Percentiles rank a stretch among this genome's conserved stretches.
Conservation (phyloP, 805 yeast species). For the Kregervanrija pseudodelftensis region DNA sequence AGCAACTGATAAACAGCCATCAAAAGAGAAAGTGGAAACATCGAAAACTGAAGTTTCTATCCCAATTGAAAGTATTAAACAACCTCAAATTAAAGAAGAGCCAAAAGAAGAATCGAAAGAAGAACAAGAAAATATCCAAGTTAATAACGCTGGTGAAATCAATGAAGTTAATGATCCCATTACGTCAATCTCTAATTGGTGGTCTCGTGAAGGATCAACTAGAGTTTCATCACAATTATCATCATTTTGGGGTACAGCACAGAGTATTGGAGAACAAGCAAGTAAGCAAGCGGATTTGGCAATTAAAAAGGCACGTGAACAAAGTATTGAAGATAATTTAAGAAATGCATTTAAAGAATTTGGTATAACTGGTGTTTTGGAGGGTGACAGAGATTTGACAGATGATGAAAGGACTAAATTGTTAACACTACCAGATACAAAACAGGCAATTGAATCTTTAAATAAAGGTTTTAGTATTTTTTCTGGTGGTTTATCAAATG, state of each 20-base stretch:
- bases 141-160: constrained; percentile 2
- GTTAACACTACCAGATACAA: constrained; percentile 25
- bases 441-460: constrained; percentile 31
- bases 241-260: constrained; percentile 62
- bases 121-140: background rate
- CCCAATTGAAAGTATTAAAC: background rate
- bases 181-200: constrained; percentile 63
- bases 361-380: constrained; percentile 31
- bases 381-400: constrained; percentile 28
- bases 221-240: constrained; percentile 56
- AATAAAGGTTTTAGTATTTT: constrained; percentile 26
- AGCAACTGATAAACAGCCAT: background rate
- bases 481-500: constrained; percentile 28
- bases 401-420: constrained; percentile 24
- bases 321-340: constrained; percentile 25
- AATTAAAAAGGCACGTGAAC: constrained; percentile 39
- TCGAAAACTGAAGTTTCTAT: background rate
- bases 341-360: constrained; percentile 35
- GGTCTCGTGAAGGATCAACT: constrained; percentile 62
- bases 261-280: constrained; percentile 33
- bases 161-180: constrained; percentile 45
- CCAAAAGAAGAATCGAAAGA: background rate
- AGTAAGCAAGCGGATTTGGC: constrained; percentile 43
- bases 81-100: background rate
- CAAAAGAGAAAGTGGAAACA: background rate